Evolutionary conservation across 805 yeast species (phyloP), one percentile per base, ranked within the genome.

Genomic region (Yarrowia sp.): DNA sequence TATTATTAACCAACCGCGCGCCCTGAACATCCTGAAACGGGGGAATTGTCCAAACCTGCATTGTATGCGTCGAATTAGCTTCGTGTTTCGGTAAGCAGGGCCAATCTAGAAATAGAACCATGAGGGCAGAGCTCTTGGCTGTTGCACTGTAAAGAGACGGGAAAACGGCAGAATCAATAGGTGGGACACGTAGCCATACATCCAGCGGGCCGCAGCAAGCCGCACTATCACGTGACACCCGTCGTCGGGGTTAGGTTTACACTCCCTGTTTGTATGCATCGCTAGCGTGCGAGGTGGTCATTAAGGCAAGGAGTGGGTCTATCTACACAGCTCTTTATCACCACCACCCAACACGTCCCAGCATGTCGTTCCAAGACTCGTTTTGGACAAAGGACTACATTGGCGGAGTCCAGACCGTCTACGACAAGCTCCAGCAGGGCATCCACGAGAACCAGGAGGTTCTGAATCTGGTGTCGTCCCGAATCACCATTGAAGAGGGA

Each of bases 401-500:
- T 38, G 56, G 75, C 41, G 83, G 83, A 9, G 72, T 80, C 19
- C 71, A 73, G 35, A 75, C 78, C 42, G 74, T 81, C 40, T 73
- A 78, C 64, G 75, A 70, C 58, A 79, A 79, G 67, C 73, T 80
- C 61, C 70, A 69, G 26, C 78, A 77, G 72, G 95, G 96, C 0
- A 82, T 89, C 68, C 82, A 80, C 41, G 96, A 91, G 76, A 88
- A 89, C 76, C 85, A 85, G 45, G 89, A 89, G 75, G 86, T 88
- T 72, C 80, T 89, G 9, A 81, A 80, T 26, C 75, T 90, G 68
- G 86, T 90, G 75, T 82, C 84, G 42, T 82, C 85, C 26, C 79
- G 94, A 71, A 86, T 88, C 84, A 88, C 86, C 38, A 83, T 83
- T 77, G 97, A 91, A 74, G 80, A 81, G n/a, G 74, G 80, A 1